A percentile compares a stretch with the other conserved stretches of the same genome.
phyloP scores from a whole-genome alignment of 441 rosid species.

The Oxalis stricta region DNA sequence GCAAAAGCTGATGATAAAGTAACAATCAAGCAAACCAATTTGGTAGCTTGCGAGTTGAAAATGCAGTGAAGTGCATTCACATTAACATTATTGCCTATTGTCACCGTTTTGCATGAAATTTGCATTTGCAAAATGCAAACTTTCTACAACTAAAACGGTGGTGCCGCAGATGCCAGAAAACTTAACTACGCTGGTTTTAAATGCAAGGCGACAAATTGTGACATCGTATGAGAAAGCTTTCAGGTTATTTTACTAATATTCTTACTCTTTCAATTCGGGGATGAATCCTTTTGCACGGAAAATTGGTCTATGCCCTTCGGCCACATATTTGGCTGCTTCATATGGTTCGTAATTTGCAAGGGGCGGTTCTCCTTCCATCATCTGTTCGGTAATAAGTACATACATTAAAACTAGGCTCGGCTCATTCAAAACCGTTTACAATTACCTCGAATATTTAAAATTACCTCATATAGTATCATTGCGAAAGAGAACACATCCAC shows the following conservation, averaged over 20 bases:
- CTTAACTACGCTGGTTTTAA: too few relatives aligned
- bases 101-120: too few relatives aligned
- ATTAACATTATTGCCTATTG: too few relatives aligned
- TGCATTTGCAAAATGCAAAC: too few relatives aligned
- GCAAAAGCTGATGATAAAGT: not conserved
- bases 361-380: slow-evolving; percentile 97
- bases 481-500: slow-evolving; percentile 97
- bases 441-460: slow-evolving; percentile 2
- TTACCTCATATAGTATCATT: slow-evolving; percentile 93
- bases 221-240: not conserved
- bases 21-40: too few relatives aligned
- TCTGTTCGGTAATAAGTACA: slow-evolving; percentile 28
- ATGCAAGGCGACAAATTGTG: not conserved
- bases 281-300: slow-evolving; percentile 66
- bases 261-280: slow-evolving; percentile 80
- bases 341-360: slow-evolving; percentile 72
- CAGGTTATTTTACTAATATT: slow-evolving; percentile 1
- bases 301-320: slow-evolving; percentile 80
- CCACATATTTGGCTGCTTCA: slow-evolving; percentile 89
- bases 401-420: slow-evolving; percentile 14
- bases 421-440: slow-evolving; percentile 3
- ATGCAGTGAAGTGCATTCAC: too few relatives aligned
- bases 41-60: too few relatives aligned
- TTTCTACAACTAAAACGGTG: too few relatives aligned
- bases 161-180: too few relatives aligned